A percentile compares a stretch with the other conserved stretches of the same genome.
Conservation (phyloP, 192 early-diverging fungal species). For the Piromyces finnis region DNA sequence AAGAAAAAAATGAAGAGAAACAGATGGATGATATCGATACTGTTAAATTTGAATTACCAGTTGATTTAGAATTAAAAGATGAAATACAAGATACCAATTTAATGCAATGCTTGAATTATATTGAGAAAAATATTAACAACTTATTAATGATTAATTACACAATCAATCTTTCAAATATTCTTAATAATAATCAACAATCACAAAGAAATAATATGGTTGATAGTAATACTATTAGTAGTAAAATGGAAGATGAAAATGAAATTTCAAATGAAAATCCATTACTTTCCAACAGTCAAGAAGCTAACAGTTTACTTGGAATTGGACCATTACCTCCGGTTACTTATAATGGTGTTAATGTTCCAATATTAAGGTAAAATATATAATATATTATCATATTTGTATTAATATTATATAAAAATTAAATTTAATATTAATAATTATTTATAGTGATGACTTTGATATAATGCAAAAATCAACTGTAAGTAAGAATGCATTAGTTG, state of each 20-base stretch:
- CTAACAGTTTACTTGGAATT: background rate
- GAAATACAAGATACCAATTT: background rate
- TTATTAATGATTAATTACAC: background rate
- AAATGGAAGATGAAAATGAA: background rate
- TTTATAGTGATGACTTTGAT: background rate
- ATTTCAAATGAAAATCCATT: background rate
- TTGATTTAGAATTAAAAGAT: background rate
- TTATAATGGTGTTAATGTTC: background rate
- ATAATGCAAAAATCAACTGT: background rate
- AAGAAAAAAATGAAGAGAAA: background rate
- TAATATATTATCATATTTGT: no score
- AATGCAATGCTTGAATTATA: background rate
- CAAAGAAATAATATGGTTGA: background rate
- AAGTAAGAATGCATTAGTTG: background rate
- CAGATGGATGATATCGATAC: background rate
- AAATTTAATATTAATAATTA: no score
- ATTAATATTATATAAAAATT: no score
- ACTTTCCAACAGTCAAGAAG: background rate
- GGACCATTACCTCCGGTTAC: background rate
- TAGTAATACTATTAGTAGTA: background rate
- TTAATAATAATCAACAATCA: background rate
- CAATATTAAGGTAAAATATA: background rate
- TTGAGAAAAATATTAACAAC: background rate
- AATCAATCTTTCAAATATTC: background rate
- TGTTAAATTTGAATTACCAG: background rate